These are phyloP conservation scores for Alternaria dauci DNA, from an alignment of 2,329 filamentous ascomycete species.

Conservation along the genomic window DNA sequence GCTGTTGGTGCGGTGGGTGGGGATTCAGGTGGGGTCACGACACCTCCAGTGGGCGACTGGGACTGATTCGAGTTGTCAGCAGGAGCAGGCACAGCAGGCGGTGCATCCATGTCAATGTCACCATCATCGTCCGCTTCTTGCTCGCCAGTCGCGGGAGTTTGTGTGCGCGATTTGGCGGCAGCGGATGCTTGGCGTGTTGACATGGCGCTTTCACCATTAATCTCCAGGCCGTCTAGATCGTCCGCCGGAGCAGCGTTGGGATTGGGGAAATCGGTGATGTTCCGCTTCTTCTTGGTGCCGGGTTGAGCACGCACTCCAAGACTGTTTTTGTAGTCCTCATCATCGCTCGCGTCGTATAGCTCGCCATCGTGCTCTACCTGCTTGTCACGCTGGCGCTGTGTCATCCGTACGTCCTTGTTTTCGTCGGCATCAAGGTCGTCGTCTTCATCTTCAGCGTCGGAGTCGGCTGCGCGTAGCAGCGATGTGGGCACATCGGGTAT, in stretches of 20 bases:
- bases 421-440: conserved; percentile 81
- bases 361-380: conserved; percentile 79
- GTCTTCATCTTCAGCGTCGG: conserved; percentile 70
- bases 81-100: conserved; percentile 25
- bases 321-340: conserved; percentile 78
- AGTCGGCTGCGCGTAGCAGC: conserved; percentile 66
- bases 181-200: conserved; percentile 41
- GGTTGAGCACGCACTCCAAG: conserved; percentile 74
- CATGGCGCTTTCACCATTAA: conserved; percentile 44
- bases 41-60: conserved; percentile 42
- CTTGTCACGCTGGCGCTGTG: conserved; percentile 83
- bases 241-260: conserved; percentile 54
- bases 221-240: conserved; percentile 33
- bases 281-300: conserved; percentile 58
- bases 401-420: conserved; percentile 83
- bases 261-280: conserved; percentile 70
- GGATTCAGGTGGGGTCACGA: conserved; percentile 50
- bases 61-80: conserved; percentile 28
- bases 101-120: conserved; percentile 49
- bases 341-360: conserved; percentile 77
- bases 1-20: conserved; percentile 32
- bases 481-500: conserved; percentile 63
- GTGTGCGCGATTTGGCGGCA: conserved; percentile 34
- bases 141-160: conserved; percentile 38
- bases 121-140: conserved; percentile 43